These are phyloP conservation scores for Russula griseocarnosa DNA, from an alignment of 768 basidiomycete genomes.

Conservation along the genomic window DNA sequence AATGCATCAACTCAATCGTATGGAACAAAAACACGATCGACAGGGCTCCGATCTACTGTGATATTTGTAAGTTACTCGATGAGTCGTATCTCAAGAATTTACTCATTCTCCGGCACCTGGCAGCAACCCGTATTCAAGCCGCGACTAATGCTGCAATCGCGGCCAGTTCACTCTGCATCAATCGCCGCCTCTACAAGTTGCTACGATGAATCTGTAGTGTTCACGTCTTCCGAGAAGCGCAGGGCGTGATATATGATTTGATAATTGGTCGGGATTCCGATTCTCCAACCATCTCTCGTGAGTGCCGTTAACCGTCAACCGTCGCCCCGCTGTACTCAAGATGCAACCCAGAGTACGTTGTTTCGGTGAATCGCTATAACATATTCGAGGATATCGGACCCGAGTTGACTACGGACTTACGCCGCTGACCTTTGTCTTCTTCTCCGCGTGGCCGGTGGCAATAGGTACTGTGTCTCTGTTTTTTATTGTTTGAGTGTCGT, in stretches of 20 bases:
- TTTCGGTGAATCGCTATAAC: not conserved
- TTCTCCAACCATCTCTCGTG: conserved; percentile 1
- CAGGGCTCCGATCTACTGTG: not conserved
- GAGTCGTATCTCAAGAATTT: not conserved
- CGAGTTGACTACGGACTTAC: conserved; percentile 36
- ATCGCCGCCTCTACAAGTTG: conserved; percentile 47
- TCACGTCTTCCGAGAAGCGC: conserved; percentile 22
- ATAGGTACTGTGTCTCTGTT: conserved; percentile 32
- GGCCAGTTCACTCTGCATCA: conserved; percentile 44
- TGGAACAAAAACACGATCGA: not conserved
- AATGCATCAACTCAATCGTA: not conserved
- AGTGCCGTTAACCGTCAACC: not conserved
- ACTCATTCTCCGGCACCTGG: not conserved
- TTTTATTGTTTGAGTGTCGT: conserved; percentile 38
- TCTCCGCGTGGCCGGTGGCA: conserved; percentile 31
- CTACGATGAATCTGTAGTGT: conserved; percentile 35
- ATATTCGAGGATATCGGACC: conserved; percentile 47
- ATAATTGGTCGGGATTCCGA: conserved; percentile 32
- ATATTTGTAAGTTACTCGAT: not conserved
- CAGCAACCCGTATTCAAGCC: conserved; percentile 42
- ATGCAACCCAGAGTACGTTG: not conserved
- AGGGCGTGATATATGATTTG: conserved; percentile 13
- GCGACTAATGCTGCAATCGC: conserved; percentile 39
- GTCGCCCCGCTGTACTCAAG: not conserved
- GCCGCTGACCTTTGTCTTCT: conserved; percentile 32